Evolutionary conservation across 108 stramenopile genomes (phyloP).

Genomic region (Skeletonema menzelii): DNA sequence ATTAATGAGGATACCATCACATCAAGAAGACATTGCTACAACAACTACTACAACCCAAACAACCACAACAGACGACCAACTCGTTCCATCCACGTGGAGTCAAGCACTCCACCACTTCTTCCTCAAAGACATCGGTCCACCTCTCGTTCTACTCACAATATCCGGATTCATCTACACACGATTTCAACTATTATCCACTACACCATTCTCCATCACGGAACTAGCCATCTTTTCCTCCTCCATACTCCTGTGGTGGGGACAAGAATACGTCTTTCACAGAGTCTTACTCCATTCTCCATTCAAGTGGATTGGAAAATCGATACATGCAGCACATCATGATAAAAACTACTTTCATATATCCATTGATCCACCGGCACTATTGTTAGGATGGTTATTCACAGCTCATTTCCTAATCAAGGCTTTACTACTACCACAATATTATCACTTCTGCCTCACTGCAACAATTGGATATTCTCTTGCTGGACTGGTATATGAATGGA

Average conservation of each 20-base stretch:
- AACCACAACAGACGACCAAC: neutral
- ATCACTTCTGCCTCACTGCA: slow-evolving; percentile 49
- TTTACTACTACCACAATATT: slow-evolving; percentile 39
- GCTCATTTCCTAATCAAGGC: slow-evolving; percentile 45
- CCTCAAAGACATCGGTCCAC: slow-evolving; percentile 37
- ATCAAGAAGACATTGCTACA: neutral
- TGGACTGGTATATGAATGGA: slow-evolving; percentile 71
- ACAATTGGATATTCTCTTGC: slow-evolving; percentile 62
- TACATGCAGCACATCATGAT: slow-evolving; percentile 65
- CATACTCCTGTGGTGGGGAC: slow-evolving; percentile 63
- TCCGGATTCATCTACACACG: slow-evolving; percentile 24
- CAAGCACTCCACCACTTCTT: slow-evolving; percentile 41
- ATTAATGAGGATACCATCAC: neutral
- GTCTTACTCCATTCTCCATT: slow-evolving; percentile 54
- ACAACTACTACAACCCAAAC: neutral
- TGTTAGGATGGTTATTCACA: slow-evolving; percentile 60
- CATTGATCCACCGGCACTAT: slow-evolving; percentile 57
- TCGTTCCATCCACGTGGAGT: slow-evolving; percentile 36
- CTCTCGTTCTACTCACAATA: slow-evolving; percentile 38
- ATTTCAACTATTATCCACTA: neutral
- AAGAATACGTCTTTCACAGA: slow-evolving; percentile 64
- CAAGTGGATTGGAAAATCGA: slow-evolving; percentile 67
- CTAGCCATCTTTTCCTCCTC: slow-evolving; percentile 28
- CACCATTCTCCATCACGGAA: slow-evolving; percentile 24
- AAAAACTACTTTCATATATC: slow-evolving; percentile 63